phyloP scores from a whole-genome alignment of 1,284 basidiomycete species.

The Rhodotorula sp. region DNA sequence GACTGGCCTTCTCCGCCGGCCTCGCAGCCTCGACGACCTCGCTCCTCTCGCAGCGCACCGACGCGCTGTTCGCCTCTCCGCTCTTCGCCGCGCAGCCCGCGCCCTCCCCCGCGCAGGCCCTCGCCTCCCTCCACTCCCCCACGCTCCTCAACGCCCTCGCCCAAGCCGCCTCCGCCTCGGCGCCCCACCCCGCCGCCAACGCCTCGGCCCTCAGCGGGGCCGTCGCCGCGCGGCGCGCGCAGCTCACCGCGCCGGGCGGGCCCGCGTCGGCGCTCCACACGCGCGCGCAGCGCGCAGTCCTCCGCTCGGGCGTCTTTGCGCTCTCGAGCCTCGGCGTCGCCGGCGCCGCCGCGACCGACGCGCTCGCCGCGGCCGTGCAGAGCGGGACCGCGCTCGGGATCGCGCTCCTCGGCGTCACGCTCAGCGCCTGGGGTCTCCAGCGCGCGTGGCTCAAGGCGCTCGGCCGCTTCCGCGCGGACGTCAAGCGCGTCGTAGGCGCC shows the following conservation, averaged over 20 bases:
- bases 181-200: not conserved
- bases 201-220: slow-evolving; percentile 29
- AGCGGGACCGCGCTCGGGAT: slow-evolving; percentile 46
- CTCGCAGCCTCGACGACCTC: not conserved
- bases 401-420: slow-evolving; percentile 45
- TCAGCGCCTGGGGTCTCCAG: slow-evolving; percentile 50
- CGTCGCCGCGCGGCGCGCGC: slow-evolving; percentile 29
- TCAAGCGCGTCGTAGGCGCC: slow-evolving; percentile 30
- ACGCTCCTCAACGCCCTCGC: slow-evolving; percentile 22
- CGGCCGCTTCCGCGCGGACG: slow-evolving; percentile 48
- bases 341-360: slow-evolving; percentile 8
- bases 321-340: slow-evolving; percentile 5
- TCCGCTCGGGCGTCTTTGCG: not conserved
- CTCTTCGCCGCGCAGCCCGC: slow-evolving; percentile 1
- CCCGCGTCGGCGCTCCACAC: slow-evolving; percentile 38
- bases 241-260: slow-evolving; percentile 41
- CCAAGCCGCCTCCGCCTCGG: slow-evolving; percentile 7
- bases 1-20: slow-evolving; percentile 19
- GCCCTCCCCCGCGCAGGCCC: not conserved
- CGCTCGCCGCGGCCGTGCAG: slow-evolving; percentile 41
- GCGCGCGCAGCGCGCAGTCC: slow-evolving; percentile 34
- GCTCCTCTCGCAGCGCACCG: not conserved
- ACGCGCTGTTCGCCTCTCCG: slow-evolving; percentile 11
- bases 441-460: slow-evolving; percentile 48
- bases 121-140: slow-evolving; percentile 30